Evolutionary conservation across 2,329 filamentous ascomycete genomes (phyloP), one percentile per base, ranked within the genome.

Genomic region (Achaetomium macrosporum): DNA sequence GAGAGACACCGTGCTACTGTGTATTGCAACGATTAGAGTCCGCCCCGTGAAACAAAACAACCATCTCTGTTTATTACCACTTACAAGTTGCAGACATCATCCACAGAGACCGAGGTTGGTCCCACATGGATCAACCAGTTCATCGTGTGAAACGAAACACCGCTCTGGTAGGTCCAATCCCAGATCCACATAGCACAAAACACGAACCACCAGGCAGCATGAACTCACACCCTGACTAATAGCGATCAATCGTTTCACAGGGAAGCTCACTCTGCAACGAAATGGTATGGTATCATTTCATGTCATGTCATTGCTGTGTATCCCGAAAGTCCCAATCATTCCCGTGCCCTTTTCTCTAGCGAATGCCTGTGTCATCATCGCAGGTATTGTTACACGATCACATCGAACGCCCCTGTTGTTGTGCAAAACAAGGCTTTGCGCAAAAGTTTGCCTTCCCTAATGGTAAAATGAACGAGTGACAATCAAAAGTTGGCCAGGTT

Each of bases 381-480:
- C 12, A 15, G 30, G 16, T 47, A 16, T 15, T 47, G 39, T 39
- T 43, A 47, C 37, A 20, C 10, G 16, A 47, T n/a, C 29, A 40
- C 25, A 25, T 25, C 4, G 25, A 25, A 25, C 25, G 25, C 25
- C 25, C 25, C 25, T 6, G 33, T 35, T 37, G 40, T 39, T 19
- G n/a, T n/a, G n/a, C n/a, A n/a, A n/a, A n/a, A n/a, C n/a, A n/a
- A n/a, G n/a, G n/a, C n/a, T n/a, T n/a, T n/a, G n/a, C n/a, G 13
- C 33, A 42, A 41, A 31, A 11, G n/a, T 40, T 13, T 40, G 16
- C 13, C 20, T 19, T 45, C 37, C 46, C 51, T 16, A 43, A 47
- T 19, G 31, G 29, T 50, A 44, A 25, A 25, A 25, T 47, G 42
- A 54, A 50, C 51, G 51, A 54, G 47, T 47, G 51, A 54, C 47